phyloP scores from a whole-genome alignment of 2,329 filamentous ascomycete species.

The Botrytis fabae region DNA sequence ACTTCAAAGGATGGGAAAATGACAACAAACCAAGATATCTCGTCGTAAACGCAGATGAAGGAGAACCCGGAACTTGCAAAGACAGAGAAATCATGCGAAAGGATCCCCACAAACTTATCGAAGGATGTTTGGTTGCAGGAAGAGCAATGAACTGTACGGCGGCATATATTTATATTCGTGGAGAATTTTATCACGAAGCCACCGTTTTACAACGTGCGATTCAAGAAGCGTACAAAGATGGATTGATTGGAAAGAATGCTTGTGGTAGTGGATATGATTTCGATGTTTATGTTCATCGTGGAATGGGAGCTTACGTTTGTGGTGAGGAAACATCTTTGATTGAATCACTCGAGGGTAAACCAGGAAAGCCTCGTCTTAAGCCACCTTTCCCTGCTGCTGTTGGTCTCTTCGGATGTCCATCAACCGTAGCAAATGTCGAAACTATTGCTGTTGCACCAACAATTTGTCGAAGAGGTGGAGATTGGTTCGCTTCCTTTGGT shows the following conservation, averaged over 20 bases:
- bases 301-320: constrained; percentile 96
- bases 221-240: constrained; percentile 94
- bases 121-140: constrained; percentile 93
- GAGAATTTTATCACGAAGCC: constrained; percentile 96
- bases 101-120: constrained; percentile 97
- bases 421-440: constrained; percentile 97
- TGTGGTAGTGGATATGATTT: constrained; percentile 97
- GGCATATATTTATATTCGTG: constrained; percentile 99
- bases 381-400: constrained; percentile 97
- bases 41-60: constrained; percentile 98
- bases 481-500: constrained; percentile 92
- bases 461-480: constrained; percentile 87
- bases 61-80: constrained; percentile 98
- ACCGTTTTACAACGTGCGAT: constrained; percentile 92
- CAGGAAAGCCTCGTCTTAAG: constrained; percentile 97
- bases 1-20: constrained; percentile 99
- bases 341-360: constrained; percentile 97
- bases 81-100: constrained; percentile 99
- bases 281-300: constrained; percentile 94
- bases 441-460: constrained; percentile 94
- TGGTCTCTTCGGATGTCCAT: constrained; percentile 96
- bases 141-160: constrained; percentile 98
- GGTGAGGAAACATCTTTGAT: constrained; percentile 98
- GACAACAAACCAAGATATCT: constrained; percentile 93
- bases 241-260: constrained; percentile 96